Evolutionary conservation across 2,329 filamentous ascomycete genomes (phyloP), one percentile per base, ranked within the genome.

Genomic region (Neofusicoccum laricinum): DNA sequence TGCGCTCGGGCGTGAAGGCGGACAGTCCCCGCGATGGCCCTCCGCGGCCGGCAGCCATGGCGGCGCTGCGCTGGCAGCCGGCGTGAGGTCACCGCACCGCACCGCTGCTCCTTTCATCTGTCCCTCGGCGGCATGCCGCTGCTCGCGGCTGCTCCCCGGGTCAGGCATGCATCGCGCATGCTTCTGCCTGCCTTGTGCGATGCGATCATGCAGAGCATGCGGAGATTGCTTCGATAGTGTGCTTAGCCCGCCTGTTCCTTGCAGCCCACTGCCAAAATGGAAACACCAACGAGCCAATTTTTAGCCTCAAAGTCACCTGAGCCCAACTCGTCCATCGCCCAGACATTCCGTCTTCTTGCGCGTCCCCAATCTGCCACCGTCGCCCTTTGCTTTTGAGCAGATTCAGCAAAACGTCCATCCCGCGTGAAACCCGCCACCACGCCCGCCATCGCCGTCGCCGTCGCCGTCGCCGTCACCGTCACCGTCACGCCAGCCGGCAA

Each of bases 231-330:
- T 59, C 55, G 55, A 59, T 46, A 46, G 55, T 36, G 4, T 43
- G 55, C 55, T 57, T 40, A 36, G 51, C 36, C 51, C n/a, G 51
- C 36, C 51, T 48, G 55, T 59, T 59, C 55, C 55, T 59, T 59
- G 55, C 55, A 59, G 46, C 21, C 21, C 19, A 1, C 21, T 4
- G 21, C 21, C n/a, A 19, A 32, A 49, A 49, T 14, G 17, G n/a
- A 48, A 48, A 21, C 43, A 25, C 46, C 46, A 15, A 30, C 21
- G 46, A 49, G 25, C 46, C 46, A 7, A 49, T 30, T 30, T 30
- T 30, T 30, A 30, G 25, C 25, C 25, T 30, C 25, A 2, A 30
- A 30, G 25, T 19, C 49, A 53, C 49, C 15, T 30, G 48, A 51
- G 21, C 12, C 30, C 14, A 14, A 7, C 45, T 3, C 15, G 2